Percentiles rank a stretch among this genome's conserved stretches.
These are phyloP conservation scores for Carallia pectinifolia DNA, from an alignment of 345 rosid species.

Conservation along the genomic window DNA sequence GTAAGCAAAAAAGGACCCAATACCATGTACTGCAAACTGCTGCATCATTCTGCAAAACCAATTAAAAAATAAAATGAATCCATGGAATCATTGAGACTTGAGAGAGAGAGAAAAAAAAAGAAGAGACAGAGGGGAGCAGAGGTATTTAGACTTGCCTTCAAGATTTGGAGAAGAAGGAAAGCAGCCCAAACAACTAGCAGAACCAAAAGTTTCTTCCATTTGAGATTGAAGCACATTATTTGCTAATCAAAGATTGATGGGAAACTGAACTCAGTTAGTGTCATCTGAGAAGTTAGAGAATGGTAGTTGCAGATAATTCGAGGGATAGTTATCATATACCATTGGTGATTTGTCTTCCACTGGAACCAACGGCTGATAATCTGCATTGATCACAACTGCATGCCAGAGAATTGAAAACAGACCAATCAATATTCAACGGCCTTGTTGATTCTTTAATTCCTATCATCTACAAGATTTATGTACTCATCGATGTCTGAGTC, in stretches of 20 bases:
- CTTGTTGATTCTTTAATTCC: too few relatives aligned
- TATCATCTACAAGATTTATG: too few relatives aligned
- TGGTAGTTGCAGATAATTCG: background rate
- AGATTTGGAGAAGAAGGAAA: slow-evolving; percentile 72
- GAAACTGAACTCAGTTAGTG: background rate
- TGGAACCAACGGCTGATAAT: slow-evolving; percentile 66
- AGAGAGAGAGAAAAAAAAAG: background rate
- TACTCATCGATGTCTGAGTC: slow-evolving; percentile 14
- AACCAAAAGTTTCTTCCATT: slow-evolving; percentile 57
- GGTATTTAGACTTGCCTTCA: slow-evolving; percentile 16
- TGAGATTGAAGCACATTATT: slow-evolving; percentile 61
- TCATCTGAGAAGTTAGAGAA: background rate
- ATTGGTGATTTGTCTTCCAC: slow-evolving; percentile 61
- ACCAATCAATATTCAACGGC: background rate
- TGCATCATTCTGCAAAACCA: slow-evolving; percentile 57
- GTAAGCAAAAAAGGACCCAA: slow-evolving; percentile 75
- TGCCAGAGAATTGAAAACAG: background rate
- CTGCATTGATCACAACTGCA: slow-evolving; percentile 71
- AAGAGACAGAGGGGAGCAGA: background rate
- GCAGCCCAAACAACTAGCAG: slow-evolving; percentile 54
- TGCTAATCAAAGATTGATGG: slow-evolving; percentile 38
- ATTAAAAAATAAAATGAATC: slow-evolving; percentile 3
- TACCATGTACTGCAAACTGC: slow-evolving; percentile 64
- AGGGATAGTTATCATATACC: slow-evolving; percentile 34
- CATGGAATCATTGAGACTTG: background rate